Base-by-base conservation (phyloP, 805 yeast species). In the Metschnikowia drakensbergensis region DNA sequence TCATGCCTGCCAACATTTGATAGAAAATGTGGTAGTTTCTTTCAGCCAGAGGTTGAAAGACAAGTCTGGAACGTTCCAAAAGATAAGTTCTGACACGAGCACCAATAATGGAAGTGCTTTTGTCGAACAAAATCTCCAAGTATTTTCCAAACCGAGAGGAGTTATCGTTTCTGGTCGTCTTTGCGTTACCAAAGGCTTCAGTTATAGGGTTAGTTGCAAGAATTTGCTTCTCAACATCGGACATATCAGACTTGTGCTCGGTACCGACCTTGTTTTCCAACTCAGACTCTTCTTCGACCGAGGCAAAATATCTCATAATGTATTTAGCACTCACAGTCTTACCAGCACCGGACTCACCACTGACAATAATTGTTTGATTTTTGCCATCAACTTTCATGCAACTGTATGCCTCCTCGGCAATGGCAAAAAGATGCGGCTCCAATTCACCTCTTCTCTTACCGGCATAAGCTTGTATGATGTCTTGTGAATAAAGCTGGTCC, bases 301-400 rank as follows among this genome's bases (percentile, higher is more conserved):
- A 84, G 3, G 98, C 98, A 66, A 92, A 91, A 68, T 91, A 92
- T 67, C 98, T 82, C 98, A 92, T 92, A 55, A 92, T 92, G 67
- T 88, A 92, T 66, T 92, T 92, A 35, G 99, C 99, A 54, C 94
- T 84, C 37, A 92, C 98, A 4, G 98, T 94, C 62, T 92, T 94
- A 67, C 99, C 99, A 28, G 99, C 98, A 68, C 99, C 99, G 5
- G 96, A 88, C 70, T 92, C 99, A 70, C 99, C 99, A 58, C 91
- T 83, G 13, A 92, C 98, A 13, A 92, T 97, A 54, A 92, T 91
- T 1, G 99, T 92, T 71, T 92, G 99, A 71, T 92, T 91, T 58
- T 81, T 77, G 36, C 80, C 74, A 59, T 89, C 95, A 42, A 84
- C 77, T 61, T 87, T 86, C 99, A 92, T 92, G 63, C 96, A 85